Conservation (phyloP, 2,329 filamentous ascomycete species). For the Dothistroma pini region DNA sequence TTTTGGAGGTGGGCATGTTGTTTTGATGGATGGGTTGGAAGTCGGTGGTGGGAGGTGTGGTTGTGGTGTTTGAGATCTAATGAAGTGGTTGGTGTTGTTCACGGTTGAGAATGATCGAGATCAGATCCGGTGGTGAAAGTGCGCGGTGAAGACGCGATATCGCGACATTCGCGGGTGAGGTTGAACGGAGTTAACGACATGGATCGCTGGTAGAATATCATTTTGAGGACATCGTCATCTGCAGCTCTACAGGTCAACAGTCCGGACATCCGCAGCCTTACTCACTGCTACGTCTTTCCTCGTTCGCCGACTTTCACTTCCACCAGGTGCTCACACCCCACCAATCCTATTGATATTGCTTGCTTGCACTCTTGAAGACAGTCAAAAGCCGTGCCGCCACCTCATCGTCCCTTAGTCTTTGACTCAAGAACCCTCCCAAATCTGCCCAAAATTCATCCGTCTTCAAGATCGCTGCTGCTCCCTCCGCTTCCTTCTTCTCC, state of each 20-base stretch:
- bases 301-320: background rate
- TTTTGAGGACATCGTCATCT: background rate
- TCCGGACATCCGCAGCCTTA: background rate
- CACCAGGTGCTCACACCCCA: constrained; percentile 60
- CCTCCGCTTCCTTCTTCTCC: constrained; percentile 48
- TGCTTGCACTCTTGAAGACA: constrained; percentile 53
- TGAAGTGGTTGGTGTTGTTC: background rate
- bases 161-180: background rate
- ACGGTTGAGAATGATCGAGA: background rate
- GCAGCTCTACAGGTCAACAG: background rate
- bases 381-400: constrained; percentile 62
- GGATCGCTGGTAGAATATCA: background rate
- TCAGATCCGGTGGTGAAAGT: background rate
- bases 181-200: background rate
- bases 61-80: background rate
- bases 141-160: background rate
- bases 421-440: constrained; percentile 72
- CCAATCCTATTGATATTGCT: background rate
- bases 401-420: constrained; percentile 68
- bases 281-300: background rate
- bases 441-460: constrained; percentile 83
- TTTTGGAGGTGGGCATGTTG: background rate
- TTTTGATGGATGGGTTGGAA: background rate
- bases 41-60: background rate
- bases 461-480: constrained; percentile 53